Evolutionary conservation across 306 rosid genomes (phyloP), one percentile per base, ranked within the genome.

Genomic region (Clitoria ternatea): DNA sequence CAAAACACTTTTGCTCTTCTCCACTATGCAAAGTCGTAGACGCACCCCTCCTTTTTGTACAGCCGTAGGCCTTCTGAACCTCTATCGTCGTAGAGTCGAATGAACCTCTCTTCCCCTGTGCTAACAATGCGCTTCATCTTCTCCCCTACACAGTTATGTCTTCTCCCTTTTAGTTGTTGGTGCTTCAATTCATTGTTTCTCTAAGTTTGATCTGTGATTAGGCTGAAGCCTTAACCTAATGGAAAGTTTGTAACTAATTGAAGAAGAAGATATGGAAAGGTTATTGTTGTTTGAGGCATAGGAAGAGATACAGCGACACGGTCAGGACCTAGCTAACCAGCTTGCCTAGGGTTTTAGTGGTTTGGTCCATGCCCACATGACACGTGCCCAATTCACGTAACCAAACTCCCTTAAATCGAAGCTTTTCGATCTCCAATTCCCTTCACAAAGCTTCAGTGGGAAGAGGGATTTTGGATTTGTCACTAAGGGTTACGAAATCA

Each of bases 241-340:
- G 90, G 78, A 47, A 55, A 57, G 68, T 37, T 67, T 56, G 27
- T 66, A 61, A 77, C 27, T 43, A 13, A 18, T n/a, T n/a, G 7
- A 24, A 63, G 45, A 10, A 60, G 67, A 62, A 22, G 5, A 86
- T 93, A 89, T 87, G 2, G 98, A 94, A 73, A 84, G 97, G 76
- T 84, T 97, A n/a, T n/a, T n/a, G n/a, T n/a, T n/a, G 26, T 89
- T 94, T 12, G 96, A 94, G 39, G 92, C 97, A 5, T 94, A 97
- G 99, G 99, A 94, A 79, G 99, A 94, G 79, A 92, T 94, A 52
- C 99, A 94, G 64, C 85, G 99, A 13, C 97, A 94, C 44, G 96
- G 99, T 19, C 99, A 79, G 82, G 99, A 94, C 87, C 53, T 94
- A 14, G 99, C 99, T 53, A 97, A 89, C 75, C 87, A 97, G 39